Conservation (phyloP, 768 basidiomycete species). For the Mrakia frigida region DNA sequence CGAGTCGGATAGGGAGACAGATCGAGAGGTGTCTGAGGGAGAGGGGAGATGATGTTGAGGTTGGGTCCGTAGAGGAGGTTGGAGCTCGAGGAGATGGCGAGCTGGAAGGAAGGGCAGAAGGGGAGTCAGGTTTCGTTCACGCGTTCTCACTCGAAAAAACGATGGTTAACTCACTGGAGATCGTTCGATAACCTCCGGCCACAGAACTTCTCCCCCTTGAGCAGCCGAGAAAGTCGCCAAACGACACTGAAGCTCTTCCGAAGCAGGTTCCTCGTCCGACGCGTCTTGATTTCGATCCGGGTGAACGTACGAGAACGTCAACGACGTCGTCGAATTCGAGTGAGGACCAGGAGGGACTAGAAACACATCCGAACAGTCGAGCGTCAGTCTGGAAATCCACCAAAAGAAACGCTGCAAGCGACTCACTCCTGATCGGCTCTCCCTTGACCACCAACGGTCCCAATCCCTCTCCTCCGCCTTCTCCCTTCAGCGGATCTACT, state of each 20-base stretch:
- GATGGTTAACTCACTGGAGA: not conserved
- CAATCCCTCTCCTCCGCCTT: not conserved
- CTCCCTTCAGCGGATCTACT: not conserved
- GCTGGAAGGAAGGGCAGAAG: not conserved
- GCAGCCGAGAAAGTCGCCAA: constrained; percentile 24
- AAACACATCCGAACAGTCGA: too few species aligned
- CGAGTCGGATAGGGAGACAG: not conserved
- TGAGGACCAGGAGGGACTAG: constrained; percentile 13
- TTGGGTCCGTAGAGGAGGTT: constrained; percentile 14
- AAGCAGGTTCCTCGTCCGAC: not conserved
- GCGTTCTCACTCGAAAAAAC: not conserved
- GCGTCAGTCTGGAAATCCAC: not conserved
- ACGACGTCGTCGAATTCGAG: not conserved
- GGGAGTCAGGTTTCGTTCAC: too few species aligned
- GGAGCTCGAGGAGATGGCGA: constrained; percentile 4
- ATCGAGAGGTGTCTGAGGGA: not conserved
- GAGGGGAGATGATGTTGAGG: not conserved
- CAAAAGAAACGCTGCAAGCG: too few species aligned
- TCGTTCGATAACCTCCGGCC: constrained; percentile 20
- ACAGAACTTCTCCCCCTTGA: constrained; percentile 16
- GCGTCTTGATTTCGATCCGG: not conserved
- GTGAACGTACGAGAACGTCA: constrained; percentile 4
- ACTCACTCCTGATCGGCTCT: constrained; percentile 21
- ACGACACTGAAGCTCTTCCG: not conserved
- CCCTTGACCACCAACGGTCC: not conserved